These are phyloP conservation scores for Cichorium intybus DNA, from an alignment of 140 eudicot species.

Conservation along the genomic window DNA sequence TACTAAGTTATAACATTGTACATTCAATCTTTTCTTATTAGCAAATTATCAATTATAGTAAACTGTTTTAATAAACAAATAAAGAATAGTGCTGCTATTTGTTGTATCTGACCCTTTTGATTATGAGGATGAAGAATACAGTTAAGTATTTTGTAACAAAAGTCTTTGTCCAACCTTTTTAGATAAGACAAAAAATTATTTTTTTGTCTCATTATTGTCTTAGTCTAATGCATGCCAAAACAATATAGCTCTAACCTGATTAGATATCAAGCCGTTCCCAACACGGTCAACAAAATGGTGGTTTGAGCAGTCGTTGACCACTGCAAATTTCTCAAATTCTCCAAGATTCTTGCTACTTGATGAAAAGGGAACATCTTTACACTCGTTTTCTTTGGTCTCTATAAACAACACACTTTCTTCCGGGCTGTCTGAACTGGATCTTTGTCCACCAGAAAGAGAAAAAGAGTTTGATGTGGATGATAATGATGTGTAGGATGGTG, in stretches of 20 bases:
- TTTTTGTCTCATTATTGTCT: too few species aligned
- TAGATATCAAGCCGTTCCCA: conserved; percentile 36
- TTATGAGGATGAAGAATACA: too few species aligned
- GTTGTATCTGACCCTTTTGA: too few species aligned
- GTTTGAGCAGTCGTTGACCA: conserved; percentile 57
- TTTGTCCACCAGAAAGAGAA: background rate
- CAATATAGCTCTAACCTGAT: conserved; percentile 37
- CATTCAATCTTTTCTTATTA: too few species aligned
- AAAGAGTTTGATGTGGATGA: conserved; percentile 22
- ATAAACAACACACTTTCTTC: background rate
- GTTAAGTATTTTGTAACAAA: too few species aligned
- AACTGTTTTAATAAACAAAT: too few species aligned
- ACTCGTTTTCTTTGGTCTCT: conserved; percentile 17
- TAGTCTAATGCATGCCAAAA: background rate
- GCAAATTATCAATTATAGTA: too few species aligned
- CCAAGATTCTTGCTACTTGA: conserved; percentile 21
- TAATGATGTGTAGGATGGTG: conserved; percentile 37
- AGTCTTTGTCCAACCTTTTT: too few species aligned
- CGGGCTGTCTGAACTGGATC: conserved; percentile 8
- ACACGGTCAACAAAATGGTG: conserved; percentile 63
- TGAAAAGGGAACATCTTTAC: conserved; percentile 5
- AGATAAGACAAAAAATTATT: too few species aligned
- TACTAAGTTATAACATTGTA: too few species aligned
- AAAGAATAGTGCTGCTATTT: too few species aligned
- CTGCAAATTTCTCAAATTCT: conserved; percentile 44